phyloP scores from a whole-genome alignment of 176 grass and related monocot genomes.

The Bolboschoenus planiculmis region DNA sequence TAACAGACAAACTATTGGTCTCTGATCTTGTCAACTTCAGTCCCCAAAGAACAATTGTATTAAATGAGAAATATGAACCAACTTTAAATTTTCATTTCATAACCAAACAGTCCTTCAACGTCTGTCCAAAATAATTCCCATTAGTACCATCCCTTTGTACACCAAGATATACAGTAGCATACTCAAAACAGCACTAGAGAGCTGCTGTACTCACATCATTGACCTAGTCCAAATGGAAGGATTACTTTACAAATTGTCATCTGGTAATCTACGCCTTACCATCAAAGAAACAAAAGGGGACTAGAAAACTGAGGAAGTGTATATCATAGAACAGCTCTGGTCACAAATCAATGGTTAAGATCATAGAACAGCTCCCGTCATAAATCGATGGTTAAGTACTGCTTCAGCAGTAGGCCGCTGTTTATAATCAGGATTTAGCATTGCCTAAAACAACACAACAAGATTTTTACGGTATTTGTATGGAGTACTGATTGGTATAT shows the following conservation, averaged over 20 bases:
- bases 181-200: neutral
- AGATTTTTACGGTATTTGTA: neutral
- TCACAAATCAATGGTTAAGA: constrained; percentile 69
- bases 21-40: neutral
- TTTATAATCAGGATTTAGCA: constrained; percentile 83
- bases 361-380: constrained; percentile 42
- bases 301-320: neutral
- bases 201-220: neutral
- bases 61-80: neutral
- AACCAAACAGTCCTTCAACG: neutral
- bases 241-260: neutral
- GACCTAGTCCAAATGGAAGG: neutral
- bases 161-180: neutral
- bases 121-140: neutral
- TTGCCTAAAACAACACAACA: constrained; percentile 40
- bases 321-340: constrained; percentile 22
- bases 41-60: neutral
- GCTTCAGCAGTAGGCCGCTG: constrained; percentile 60
- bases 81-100: neutral
- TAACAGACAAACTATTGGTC: neutral
- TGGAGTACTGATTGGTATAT: neutral
- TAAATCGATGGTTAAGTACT: constrained; percentile 84
- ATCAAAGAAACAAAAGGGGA: neutral
- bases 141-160: neutral
- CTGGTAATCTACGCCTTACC: neutral